phyloP scores from a whole-genome alignment of 768 basidiomycete genomes.

The Roridomyces roridus region DNA sequence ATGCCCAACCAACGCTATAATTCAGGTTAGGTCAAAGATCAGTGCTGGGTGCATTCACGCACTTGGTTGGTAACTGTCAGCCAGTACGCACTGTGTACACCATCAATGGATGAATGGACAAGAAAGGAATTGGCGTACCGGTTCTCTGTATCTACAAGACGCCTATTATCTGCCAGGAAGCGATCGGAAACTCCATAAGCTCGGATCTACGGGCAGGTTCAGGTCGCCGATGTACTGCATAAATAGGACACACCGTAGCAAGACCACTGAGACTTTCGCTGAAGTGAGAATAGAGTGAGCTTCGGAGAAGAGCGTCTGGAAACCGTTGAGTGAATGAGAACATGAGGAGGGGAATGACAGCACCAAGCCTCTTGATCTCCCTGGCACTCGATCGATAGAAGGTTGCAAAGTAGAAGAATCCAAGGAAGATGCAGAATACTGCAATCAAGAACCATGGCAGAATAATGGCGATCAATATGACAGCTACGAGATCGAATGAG shows the following conservation, averaged over 20 bases:
- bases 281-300: constrained; percentile 90
- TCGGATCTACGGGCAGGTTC: constrained; percentile 52
- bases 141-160: constrained; percentile 85
- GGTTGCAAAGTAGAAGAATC: constrained; percentile 73
- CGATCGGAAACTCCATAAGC: constrained; percentile 83
- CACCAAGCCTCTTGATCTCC: constrained; percentile 81
- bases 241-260: constrained; percentile 49
- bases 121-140: constrained; percentile 43
- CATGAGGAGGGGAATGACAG: constrained; percentile 2
- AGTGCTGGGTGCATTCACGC: constrained; percentile 1
- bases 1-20: constrained; percentile 81
- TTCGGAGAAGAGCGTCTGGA: constrained; percentile 82
- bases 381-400: constrained; percentile 90
- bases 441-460: constrained; percentile 88
- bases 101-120: neutral
- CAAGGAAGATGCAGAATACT: constrained; percentile 59
- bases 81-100: constrained; percentile 75
- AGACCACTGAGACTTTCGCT: constrained; percentile 89
- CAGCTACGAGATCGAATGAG: too few species aligned
- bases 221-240: neutral
- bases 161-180: constrained; percentile 77
- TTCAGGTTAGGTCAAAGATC: constrained; percentile 29
- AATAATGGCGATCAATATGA: constrained; percentile 79
- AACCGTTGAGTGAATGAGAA: neutral
- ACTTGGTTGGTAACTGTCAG: constrained; percentile 85